phyloP scores from a whole-genome alignment of 2,329 filamentous ascomycete genomes.

The Penicillium sp. region DNA sequence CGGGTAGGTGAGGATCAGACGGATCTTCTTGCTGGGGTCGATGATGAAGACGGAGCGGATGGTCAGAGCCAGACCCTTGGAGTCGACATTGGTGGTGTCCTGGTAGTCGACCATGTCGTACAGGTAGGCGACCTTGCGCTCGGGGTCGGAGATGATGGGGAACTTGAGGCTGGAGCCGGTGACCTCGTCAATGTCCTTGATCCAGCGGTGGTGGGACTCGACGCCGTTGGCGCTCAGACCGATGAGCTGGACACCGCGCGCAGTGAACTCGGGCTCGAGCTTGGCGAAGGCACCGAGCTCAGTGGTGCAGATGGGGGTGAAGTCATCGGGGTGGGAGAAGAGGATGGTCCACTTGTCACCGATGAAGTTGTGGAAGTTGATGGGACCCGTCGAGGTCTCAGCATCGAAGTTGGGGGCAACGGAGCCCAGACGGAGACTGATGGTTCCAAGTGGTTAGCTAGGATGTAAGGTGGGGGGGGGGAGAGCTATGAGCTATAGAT shows the following conservation, averaged over 20 bases:
- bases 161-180: constrained; percentile 67
- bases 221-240: constrained; percentile 83
- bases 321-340: constrained; percentile 73
- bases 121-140: constrained; percentile 69
- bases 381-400: constrained; percentile 63
- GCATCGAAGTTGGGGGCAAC: constrained; percentile 67
- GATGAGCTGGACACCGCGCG: constrained; percentile 86
- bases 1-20: constrained; percentile 87
- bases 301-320: constrained; percentile 93
- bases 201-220: constrained; percentile 80
- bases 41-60: constrained; percentile 95
- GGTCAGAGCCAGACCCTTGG: constrained; percentile 73
- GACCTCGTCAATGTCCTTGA: constrained; percentile 82
- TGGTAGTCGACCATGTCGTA: constrained; percentile 85
- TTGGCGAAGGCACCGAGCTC: constrained; percentile 93
- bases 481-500: too few species aligned
- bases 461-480: background rate
- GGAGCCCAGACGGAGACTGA: constrained; percentile 62
- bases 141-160: constrained; percentile 79
- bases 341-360: constrained; percentile 67
- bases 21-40: constrained; percentile 89
- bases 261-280: constrained; percentile 83
- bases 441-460: constrained; percentile 2
- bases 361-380: constrained; percentile 71
- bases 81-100: constrained; percentile 75